These are phyloP conservation scores for Imleria badia DNA, from an alignment of 768 basidiomycete species.

Conservation along the genomic window DNA sequence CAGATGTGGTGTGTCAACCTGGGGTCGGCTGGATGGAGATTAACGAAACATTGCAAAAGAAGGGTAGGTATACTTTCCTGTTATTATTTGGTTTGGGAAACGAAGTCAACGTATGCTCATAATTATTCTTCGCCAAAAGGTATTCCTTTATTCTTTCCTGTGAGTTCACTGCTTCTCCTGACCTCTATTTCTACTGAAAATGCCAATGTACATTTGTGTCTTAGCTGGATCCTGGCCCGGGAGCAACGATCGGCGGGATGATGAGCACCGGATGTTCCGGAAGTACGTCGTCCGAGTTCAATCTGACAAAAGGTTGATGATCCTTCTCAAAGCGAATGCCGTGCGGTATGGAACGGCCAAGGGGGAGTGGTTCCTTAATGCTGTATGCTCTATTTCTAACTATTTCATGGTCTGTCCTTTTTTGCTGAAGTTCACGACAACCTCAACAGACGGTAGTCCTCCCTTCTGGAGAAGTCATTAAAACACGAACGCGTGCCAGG, in stretches of 20 bases:
- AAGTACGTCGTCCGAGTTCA: slow-evolving; percentile 43
- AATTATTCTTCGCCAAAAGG: slow-evolving; percentile 35
- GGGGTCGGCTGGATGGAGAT: slow-evolving; percentile 72
- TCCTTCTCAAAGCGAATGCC: slow-evolving; percentile 55
- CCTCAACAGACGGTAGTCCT: slow-evolving; percentile 75
- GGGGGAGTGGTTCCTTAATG: slow-evolving; percentile 88
- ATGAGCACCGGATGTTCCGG: slow-evolving; percentile 85
- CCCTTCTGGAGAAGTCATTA: slow-evolving; percentile 86
- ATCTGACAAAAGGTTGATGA: slow-evolving; percentile 16
- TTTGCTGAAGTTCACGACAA: not conserved
- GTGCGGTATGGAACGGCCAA: slow-evolving; percentile 88
- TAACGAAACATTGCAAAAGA: slow-evolving; percentile 62
- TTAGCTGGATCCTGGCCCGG: slow-evolving; percentile 74
- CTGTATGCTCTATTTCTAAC: slow-evolving; percentile 42
- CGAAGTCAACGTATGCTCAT: not conserved
- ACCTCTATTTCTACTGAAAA: not conserved
- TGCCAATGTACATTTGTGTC: not conserved
- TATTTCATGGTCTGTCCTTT: not conserved
- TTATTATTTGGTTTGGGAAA: not conserved
- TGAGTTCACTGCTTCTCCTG: slow-evolving; percentile 29
- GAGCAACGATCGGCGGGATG: slow-evolving; percentile 86
- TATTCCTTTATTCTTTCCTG: slow-evolving; percentile 83
- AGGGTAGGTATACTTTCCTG: slow-evolving; percentile 38
- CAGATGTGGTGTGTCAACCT: slow-evolving; percentile 73
- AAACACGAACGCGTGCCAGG: slow-evolving; percentile 73